Evolutionary conservation across 306 rosid species (phyloP).

Genomic region (Medicago ruthenica): DNA sequence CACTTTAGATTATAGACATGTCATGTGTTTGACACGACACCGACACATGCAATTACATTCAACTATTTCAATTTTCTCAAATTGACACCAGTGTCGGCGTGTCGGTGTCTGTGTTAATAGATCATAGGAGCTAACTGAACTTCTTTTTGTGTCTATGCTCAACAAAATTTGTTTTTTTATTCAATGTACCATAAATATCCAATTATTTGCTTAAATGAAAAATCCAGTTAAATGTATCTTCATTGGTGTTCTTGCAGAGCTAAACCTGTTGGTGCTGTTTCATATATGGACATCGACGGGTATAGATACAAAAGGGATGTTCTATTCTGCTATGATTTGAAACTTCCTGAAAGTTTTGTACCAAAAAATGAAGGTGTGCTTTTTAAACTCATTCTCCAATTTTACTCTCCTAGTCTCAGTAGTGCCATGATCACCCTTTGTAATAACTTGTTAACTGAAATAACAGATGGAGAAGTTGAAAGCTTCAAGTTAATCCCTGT

Average conservation of each 20-base stretch:
- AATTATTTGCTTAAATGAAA: conserved; percentile 7
- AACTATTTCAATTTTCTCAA: no score
- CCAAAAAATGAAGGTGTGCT: conserved; percentile 80
- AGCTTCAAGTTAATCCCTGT: conserved; percentile 79
- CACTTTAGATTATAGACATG: no score
- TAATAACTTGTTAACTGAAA: conserved; percentile 36
- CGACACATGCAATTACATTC: no score
- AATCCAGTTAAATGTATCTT: conserved; percentile 13
- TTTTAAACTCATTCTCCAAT: conserved; percentile 22
- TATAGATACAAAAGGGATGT: conserved; percentile 77
- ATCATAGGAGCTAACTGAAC: not conserved
- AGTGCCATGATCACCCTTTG: conserved; percentile 14
- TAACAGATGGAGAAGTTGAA: conserved; percentile 89
- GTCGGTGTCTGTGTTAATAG: no score
- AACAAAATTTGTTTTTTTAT: conserved; percentile 1
- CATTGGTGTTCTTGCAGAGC: conserved; percentile 61
- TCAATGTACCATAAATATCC: not conserved
- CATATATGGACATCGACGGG: conserved; percentile 82
- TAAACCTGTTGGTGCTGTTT: conserved; percentile 76
- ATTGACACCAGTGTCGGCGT: no score
- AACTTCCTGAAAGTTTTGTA: conserved; percentile 71
- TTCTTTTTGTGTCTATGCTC: conserved; percentile 18
- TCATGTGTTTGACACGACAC: no score
- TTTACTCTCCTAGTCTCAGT: conserved; percentile 19
- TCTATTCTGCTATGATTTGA: conserved; percentile 88